These are phyloP conservation scores for Penicillium psychrofluorescens DNA, from an alignment of 495 filamentous ascomycete genomes.

Conservation along the genomic window DNA sequence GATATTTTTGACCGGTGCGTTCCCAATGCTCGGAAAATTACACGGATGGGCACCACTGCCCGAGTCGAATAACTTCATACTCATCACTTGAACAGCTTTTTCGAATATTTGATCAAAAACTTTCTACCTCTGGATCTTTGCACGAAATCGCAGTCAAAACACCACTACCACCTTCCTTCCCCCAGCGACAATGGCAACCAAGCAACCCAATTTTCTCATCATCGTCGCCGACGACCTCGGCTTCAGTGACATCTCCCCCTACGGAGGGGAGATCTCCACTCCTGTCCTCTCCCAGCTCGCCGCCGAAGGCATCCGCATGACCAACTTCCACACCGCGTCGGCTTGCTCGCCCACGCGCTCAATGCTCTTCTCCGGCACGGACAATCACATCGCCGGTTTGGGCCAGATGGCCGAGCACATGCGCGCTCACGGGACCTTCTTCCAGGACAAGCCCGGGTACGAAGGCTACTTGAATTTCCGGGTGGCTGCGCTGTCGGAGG, in stretches of 20 bases:
- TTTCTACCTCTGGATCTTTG: no score
- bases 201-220: constrained; percentile 59
- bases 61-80: no score
- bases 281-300: constrained; percentile 54
- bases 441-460: constrained; percentile 60
- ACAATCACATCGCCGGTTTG: constrained; percentile 41
- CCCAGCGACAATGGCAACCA: no score
- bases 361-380: constrained; percentile 49
- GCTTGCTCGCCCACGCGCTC: constrained; percentile 58
- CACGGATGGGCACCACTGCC: no score
- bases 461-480: constrained; percentile 59
- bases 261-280: constrained; percentile 56
- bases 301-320: constrained; percentile 47
- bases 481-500: constrained; percentile 54
- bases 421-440: no score
- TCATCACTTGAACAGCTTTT: no score
- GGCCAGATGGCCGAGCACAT: constrained; percentile 44
- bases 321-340: constrained; percentile 56
- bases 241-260: constrained; percentile 54
- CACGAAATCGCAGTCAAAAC: no score
- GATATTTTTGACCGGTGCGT: no score
- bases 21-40: no score
- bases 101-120: no score
- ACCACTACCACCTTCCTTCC: no score
- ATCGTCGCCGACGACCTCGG: constrained; percentile 57